These are phyloP conservation scores for Cryphonectria naterciae DNA, from an alignment of 2,329 filamentous ascomycete genomes.

Conservation along the genomic window DNA sequence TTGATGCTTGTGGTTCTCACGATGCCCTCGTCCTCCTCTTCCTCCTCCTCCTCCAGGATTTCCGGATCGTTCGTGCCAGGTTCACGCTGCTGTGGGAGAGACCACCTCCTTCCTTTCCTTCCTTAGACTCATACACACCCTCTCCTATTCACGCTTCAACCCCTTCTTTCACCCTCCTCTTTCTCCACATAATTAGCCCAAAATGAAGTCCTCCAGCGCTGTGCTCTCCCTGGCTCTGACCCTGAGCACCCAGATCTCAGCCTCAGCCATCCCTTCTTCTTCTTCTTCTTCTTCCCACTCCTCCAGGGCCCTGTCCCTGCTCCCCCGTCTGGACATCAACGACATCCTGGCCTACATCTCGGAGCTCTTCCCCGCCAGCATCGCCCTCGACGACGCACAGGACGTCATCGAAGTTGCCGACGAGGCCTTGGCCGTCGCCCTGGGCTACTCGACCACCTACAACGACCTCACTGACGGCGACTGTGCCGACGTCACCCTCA, in stretches of 20 bases:
- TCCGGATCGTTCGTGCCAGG: background rate
- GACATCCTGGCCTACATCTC: constrained; percentile 15
- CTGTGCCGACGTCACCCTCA: constrained; percentile 32
- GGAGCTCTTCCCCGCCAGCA: constrained; percentile 16
- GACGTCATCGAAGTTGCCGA: constrained; percentile 4
- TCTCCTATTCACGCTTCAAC: too few species aligned
- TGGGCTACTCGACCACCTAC: constrained; percentile 19
- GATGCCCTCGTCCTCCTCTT: background rate
- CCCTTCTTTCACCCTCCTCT: background rate
- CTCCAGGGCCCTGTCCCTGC: background rate
- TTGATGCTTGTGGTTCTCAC: background rate
- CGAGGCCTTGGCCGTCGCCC: constrained; percentile 5
- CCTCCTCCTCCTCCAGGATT: background rate
- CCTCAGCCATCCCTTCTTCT: background rate
- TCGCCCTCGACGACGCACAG: constrained; percentile 6
- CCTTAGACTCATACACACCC: background rate
- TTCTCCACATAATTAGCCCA: background rate
- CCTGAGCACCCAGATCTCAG: constrained; percentile 1
- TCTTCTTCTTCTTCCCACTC: background rate
- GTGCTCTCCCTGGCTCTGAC: constrained; percentile 10
- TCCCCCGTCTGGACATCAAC: constrained; percentile 17
- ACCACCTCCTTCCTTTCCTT: background rate
- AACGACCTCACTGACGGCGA: constrained; percentile 21
- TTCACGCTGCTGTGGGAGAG: background rate
- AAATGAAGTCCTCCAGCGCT: constrained; percentile 15